A percentile compares a stretch with the other conserved stretches of the same genome.
phyloP scores from a whole-genome alignment of 2,329 filamentous ascomycete genomes.

The Pleomassaria siparia region DNA sequence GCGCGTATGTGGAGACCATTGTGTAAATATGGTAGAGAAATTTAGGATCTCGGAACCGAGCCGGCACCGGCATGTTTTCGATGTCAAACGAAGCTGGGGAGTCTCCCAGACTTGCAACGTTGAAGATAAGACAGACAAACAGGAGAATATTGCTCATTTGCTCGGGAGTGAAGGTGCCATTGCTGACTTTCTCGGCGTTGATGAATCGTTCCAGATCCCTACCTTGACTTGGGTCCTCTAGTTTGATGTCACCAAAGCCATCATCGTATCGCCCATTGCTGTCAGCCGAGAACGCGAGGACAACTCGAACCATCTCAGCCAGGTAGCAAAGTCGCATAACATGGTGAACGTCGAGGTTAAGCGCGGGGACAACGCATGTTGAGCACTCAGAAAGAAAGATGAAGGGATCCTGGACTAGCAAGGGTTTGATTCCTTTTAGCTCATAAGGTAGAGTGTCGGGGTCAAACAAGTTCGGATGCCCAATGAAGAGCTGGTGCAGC shows the following conservation, averaged over 20 bases:
- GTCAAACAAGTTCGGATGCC: slow-evolving; percentile 46
- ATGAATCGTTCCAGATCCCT: slow-evolving; percentile 24
- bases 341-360: slow-evolving; percentile 74
- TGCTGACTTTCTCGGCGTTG: slow-evolving; percentile 27
- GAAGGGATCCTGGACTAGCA: slow-evolving; percentile 72
- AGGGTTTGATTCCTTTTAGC: slow-evolving; percentile 49
- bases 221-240: slow-evolving; percentile 1
- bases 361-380: slow-evolving; percentile 67
- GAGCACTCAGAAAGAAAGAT: slow-evolving; percentile 79
- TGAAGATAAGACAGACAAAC: slow-evolving; percentile 37
- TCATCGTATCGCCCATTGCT: slow-evolving; percentile 5
- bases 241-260: not conserved
- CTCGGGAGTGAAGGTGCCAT: slow-evolving; percentile 23
- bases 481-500: slow-evolving; percentile 73
- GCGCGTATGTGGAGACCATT: slow-evolving; percentile 74
- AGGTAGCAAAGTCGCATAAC: slow-evolving; percentile 84
- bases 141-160: slow-evolving; percentile 33
- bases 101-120: slow-evolving; percentile 27
- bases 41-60: slow-evolving; percentile 28
- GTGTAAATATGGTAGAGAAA: slow-evolving; percentile 41
- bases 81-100: slow-evolving; percentile 26
- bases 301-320: slow-evolving; percentile 84
- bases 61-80: slow-evolving; percentile 25
- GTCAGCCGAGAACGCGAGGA: slow-evolving; percentile 54
- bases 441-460: slow-evolving; percentile 44